A percentile compares a stretch with the other conserved stretches of the same genome.
Conservation (phyloP, 192 early-diverging fungal genomes). For the Backusella tarrabulga region DNA sequence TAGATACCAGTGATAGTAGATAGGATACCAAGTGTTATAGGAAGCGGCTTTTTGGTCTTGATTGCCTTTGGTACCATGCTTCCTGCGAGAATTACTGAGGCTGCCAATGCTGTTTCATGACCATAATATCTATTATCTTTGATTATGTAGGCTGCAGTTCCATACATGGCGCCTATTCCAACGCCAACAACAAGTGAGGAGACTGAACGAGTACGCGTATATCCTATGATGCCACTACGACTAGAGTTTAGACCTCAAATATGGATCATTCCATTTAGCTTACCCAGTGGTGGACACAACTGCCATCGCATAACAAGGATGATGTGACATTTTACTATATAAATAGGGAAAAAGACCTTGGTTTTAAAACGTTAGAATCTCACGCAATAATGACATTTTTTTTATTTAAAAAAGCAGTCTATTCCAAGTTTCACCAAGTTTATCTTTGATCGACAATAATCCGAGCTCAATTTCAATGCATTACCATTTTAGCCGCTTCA, state of each 20-base stretch:
- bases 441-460: neutral
- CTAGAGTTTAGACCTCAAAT: neutral
- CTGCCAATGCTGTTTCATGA: constrained; percentile 34
- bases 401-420: neutral
- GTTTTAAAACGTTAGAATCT: neutral
- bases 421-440: neutral
- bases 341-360: neutral
- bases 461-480: neutral
- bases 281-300: neutral
- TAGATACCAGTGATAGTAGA: constrained; percentile 30
- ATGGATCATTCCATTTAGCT: neutral
- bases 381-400: neutral
- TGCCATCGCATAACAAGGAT: neutral
- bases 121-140: constrained; percentile 36
- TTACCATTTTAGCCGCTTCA: neutral
- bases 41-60: constrained; percentile 25
- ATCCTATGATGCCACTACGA: constrained; percentile 26
- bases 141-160: constrained; percentile 28
- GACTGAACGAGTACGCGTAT: constrained; percentile 23
- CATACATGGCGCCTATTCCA: constrained; percentile 28
- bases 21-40: constrained; percentile 22
- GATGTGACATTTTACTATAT: neutral
- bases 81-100: constrained; percentile 29
- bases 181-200: constrained; percentile 33
- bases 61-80: constrained; percentile 34